A percentile compares a stretch with the other conserved stretches of the same genome.
These are phyloP conservation scores for Ustilago loliicola DNA, from an alignment of 1,284 basidiomycete species.

Conservation along the genomic window DNA sequence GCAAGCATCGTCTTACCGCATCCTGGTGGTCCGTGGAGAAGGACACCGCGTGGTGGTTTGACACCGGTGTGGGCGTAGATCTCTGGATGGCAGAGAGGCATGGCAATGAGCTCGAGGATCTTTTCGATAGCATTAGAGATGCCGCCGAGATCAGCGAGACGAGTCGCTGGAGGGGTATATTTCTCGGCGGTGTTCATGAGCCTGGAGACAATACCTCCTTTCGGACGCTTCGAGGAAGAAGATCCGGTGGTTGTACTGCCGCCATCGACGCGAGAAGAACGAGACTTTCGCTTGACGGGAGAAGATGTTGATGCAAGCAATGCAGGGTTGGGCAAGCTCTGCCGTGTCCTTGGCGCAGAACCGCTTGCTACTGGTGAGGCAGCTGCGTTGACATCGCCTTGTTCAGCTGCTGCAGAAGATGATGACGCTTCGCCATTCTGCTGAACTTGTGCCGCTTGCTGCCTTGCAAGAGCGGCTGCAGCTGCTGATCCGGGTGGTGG, in stretches of 20 bases:
- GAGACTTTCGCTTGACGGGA: slow-evolving; percentile 59
- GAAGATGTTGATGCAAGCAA: slow-evolving; percentile 23
- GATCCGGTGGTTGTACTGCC: slow-evolving; percentile 21
- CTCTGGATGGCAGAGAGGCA: slow-evolving; percentile 95
- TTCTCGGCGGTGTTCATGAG: slow-evolving; percentile 50
- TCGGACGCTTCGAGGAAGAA: slow-evolving; percentile 46
- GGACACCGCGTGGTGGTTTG: slow-evolving; percentile 90
- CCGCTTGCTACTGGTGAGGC: slow-evolving; percentile 31
- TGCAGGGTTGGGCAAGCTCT: slow-evolving; percentile 33
- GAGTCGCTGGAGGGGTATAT: slow-evolving; percentile 74
- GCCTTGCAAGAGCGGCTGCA: slow-evolving; percentile 49
- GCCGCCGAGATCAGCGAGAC: slow-evolving; percentile 88
- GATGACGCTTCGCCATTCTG: slow-evolving; percentile 28
- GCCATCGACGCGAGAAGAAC: slow-evolving; percentile 46
- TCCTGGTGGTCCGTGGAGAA: slow-evolving; percentile 94
- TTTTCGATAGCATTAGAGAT: slow-evolving; percentile 88
- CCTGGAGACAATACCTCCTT: slow-evolving; percentile 36
- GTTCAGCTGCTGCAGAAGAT: slow-evolving; percentile 5
- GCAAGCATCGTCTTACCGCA: slow-evolving; percentile 82
- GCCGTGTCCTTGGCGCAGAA: slow-evolving; percentile 46
- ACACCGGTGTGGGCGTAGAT: slow-evolving; percentile 94
- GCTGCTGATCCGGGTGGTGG: slow-evolving; percentile 61
- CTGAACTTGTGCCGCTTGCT: slow-evolving; percentile 37
- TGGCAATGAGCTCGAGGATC: slow-evolving; percentile 92
- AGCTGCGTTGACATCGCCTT: slow-evolving; percentile 6